phyloP scores from a whole-genome alignment of 768 basidiomycete genomes.

The Tephrocybe sp. region DNA sequence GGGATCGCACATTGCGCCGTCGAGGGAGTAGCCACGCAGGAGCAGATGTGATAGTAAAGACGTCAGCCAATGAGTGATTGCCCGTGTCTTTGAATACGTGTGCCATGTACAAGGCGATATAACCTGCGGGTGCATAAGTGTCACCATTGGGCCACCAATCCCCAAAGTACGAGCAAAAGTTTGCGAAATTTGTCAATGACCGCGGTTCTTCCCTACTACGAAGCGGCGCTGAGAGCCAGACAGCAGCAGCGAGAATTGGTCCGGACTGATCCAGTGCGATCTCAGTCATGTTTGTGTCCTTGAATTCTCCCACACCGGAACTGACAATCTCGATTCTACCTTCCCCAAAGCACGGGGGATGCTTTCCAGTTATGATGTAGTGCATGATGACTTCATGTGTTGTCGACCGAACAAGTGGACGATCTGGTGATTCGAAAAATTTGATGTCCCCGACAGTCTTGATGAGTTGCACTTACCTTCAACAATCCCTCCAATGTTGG shows the following conservation, averaged over 20 bases:
- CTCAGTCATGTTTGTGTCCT: background rate
- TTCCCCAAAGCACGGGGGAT: background rate
- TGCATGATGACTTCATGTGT: constrained; percentile 5
- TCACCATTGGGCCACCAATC: background rate
- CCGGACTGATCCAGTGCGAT: constrained; percentile 4
- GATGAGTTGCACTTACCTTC: background rate
- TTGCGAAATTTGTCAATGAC: background rate
- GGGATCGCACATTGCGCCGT: too few relatives aligned
- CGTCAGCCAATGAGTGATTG: background rate
- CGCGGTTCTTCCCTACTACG: too few relatives aligned
- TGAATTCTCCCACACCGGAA: constrained; percentile 1
- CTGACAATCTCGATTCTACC: background rate
- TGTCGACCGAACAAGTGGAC: background rate
- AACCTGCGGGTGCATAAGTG: background rate
- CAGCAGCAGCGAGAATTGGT: background rate
- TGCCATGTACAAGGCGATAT: constrained; percentile 3
- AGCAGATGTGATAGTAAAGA: background rate
- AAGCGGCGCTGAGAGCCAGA: background rate
- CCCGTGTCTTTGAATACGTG: background rate
- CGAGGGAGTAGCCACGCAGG: background rate
- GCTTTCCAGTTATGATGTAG: constrained; percentile 1
- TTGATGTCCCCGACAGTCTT: background rate
- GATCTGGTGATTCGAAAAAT: background rate
- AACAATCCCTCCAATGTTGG: background rate
- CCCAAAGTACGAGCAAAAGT: background rate